phyloP scores from a whole-genome alignment of 345 rosid genomes.

The Dovyalis caffra region DNA sequence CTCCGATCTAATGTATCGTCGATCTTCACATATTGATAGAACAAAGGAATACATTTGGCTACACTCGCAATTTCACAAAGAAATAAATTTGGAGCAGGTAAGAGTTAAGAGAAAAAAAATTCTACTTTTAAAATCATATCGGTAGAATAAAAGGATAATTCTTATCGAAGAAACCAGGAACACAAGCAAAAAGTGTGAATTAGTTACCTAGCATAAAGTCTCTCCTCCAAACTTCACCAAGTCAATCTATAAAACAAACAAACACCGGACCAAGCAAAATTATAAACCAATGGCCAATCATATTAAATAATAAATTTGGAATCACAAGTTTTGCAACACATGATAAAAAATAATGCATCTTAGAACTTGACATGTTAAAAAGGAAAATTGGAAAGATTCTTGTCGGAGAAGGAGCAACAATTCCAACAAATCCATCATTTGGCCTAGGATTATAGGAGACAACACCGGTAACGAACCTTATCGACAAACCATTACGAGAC shows the following conservation, averaged over 20 bases:
- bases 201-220: conserved; percentile 83
- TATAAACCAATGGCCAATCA: conserved; percentile 19
- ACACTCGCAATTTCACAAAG: too few relatives aligned
- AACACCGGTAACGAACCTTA: conserved; percentile 71
- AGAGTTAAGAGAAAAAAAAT: too few relatives aligned
- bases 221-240: conserved; percentile 93
- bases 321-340: background rate
- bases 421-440: conserved; percentile 82
- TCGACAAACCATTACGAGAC: conserved; percentile 95
- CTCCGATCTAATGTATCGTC: too few relatives aligned
- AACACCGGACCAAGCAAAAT: conserved; percentile 15
- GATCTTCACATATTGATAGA: too few relatives aligned
- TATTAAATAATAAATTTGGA: background rate
- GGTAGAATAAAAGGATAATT: background rate
- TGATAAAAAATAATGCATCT: background rate
- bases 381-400: conserved; percentile 91
- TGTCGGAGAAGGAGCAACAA: conserved; percentile 91
- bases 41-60: too few relatives aligned
- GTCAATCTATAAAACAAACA: conserved; percentile 57
- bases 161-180: background rate
- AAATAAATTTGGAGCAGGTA: too few relatives aligned
- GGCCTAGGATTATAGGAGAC: conserved; percentile 61
- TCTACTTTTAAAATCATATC: too few relatives aligned
- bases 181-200: conserved; percentile 7
- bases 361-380: conserved; percentile 13